phyloP scores from a whole-genome alignment of 2,329 filamentous ascomycete genomes.

The Penicillium thymicola region DNA sequence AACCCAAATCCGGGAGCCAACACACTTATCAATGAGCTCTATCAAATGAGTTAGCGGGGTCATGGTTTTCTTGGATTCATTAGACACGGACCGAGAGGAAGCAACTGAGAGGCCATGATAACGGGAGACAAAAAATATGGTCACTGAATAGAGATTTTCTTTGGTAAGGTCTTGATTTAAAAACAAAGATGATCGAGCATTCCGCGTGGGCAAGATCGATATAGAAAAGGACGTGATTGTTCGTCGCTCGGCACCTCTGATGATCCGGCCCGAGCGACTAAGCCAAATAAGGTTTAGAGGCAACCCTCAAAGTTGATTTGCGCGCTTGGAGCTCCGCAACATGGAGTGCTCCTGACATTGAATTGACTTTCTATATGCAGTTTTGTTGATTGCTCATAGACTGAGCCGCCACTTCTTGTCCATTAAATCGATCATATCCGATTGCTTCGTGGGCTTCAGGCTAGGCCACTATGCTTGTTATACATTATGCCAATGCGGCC shows the following conservation, averaged over 20 bases:
- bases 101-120: conserved; percentile 68
- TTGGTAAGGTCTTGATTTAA: not conserved
- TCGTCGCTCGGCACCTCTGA: conserved; percentile 16
- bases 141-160: not conserved
- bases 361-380: not conserved
- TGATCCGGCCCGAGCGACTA: conserved; percentile 21
- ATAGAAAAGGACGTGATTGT: conserved; percentile 22
- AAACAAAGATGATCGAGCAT: conserved; percentile 1
- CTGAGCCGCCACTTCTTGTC: not conserved
- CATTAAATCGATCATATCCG: not conserved
- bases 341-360: not conserved
- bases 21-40: conserved; percentile 99
- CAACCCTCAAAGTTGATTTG: not conserved
- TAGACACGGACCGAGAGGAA: conserved; percentile 60
- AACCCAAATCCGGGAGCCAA: conserved; percentile 96
- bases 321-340: conserved; percentile 1
- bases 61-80: conserved; percentile 6
- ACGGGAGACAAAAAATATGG: not conserved
- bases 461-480: conserved; percentile 19
- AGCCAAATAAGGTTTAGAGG: conserved; percentile 8
- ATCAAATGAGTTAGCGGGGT: conserved; percentile 26
- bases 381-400: not conserved
- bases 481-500: conserved; percentile 23
- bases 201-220: conserved; percentile 11
- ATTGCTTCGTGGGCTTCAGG: not conserved